A percentile compares a stretch with the other conserved stretches of the same genome.
These are phyloP conservation scores for Botrytis hyacinthi DNA, from an alignment of 2,329 filamentous ascomycete species.

Conservation along the genomic window DNA sequence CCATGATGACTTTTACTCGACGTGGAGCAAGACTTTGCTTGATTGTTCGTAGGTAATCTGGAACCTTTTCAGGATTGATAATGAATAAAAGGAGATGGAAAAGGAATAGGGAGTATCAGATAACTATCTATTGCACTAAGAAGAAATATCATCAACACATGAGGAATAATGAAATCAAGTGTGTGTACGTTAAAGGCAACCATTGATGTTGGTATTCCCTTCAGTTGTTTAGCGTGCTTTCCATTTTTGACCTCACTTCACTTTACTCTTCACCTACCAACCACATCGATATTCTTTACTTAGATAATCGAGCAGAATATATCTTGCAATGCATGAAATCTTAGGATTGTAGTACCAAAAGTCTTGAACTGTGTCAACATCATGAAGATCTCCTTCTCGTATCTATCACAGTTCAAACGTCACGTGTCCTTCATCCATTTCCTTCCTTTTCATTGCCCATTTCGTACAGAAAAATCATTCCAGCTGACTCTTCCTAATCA, in stretches of 20 bases:
- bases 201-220: constrained; percentile 6
- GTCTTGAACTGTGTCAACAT: neutral
- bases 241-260: constrained; percentile 1
- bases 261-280: constrained; percentile 1
- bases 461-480: neutral
- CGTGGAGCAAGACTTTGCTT: neutral
- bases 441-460: no score
- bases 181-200: neutral
- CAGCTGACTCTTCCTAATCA: neutral
- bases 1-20: neutral
- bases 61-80: neutral
- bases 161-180: neutral
- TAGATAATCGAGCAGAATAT: neutral
- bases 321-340: neutral
- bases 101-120: neutral
- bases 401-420: neutral
- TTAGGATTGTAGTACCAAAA: neutral
- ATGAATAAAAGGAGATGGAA: constrained; percentile 2
- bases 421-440: neutral
- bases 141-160: neutral
- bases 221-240: constrained; percentile 13
- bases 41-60: neutral
- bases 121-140: neutral
- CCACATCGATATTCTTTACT: neutral
- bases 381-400: constrained; percentile 1